A percentile compares a stretch with the other conserved stretches of the same genome.
phyloP scores from a whole-genome alignment of 768 basidiomycete species.

The Tylopilus sp. region DNA sequence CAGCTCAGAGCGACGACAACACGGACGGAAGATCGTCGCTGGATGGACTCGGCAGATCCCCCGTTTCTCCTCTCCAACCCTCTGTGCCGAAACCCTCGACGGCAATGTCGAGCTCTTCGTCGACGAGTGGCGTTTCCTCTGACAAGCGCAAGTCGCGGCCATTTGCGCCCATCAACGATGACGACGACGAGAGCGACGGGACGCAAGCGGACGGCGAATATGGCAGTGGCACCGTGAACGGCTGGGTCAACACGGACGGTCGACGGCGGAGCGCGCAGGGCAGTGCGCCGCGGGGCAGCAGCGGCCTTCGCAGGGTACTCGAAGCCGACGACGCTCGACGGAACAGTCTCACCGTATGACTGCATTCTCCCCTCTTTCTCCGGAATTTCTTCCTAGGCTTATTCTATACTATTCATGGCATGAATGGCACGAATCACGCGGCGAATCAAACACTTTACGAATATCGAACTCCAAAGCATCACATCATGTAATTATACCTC shows the following conservation, averaged over 20 bases:
- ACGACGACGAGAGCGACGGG: constrained; percentile 60
- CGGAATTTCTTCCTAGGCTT: constrained; percentile 27
- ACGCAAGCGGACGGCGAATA: constrained; percentile 72
- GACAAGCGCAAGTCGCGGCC: constrained; percentile 52
- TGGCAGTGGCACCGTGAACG: constrained; percentile 36
- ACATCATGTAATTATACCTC: constrained; percentile 28
- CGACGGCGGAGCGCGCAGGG: constrained; percentile 43
- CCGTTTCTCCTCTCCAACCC: constrained; percentile 25
- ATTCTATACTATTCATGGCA: constrained; percentile 35
- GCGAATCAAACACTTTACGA: constrained; percentile 19
- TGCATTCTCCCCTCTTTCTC: constrained; percentile 2
- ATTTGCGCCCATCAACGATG: constrained; percentile 44
- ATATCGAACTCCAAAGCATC: constrained; percentile 14
- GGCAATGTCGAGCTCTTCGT: constrained; percentile 34
- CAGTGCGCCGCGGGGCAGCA: constrained; percentile 14
- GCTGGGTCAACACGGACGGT: constrained; percentile 58
- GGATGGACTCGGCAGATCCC: constrained; percentile 35
- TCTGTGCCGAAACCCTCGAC: constrained; percentile 38
- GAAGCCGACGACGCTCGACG: constrained; percentile 54
- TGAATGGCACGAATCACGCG: constrained; percentile 22
- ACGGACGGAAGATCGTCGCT: constrained; percentile 39
- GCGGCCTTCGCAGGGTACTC: constrained; percentile 31
- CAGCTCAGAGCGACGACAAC: constrained; percentile 36
- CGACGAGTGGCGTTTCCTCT: constrained; percentile 20
- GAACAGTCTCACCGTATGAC: constrained; percentile 65